Evolutionary conservation across 2,329 filamentous ascomycete species (phyloP).

Genomic region (Arthrobotrys pseudoclavata): DNA sequence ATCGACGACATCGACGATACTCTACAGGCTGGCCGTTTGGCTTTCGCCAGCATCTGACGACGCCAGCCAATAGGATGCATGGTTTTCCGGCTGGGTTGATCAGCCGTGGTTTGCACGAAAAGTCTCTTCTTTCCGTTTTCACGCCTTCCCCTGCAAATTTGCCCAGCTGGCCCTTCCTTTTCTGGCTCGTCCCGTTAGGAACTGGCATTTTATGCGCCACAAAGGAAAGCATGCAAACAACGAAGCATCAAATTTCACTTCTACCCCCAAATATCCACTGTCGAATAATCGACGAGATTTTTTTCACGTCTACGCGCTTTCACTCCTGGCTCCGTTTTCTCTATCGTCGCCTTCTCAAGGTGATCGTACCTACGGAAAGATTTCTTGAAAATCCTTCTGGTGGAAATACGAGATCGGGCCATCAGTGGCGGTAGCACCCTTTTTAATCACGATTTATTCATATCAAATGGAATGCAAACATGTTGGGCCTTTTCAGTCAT

Average conservation of each 20-base stretch:
- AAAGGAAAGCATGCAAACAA: constrained; percentile 59
- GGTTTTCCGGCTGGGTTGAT: constrained; percentile 53
- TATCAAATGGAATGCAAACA: constrained; percentile 58
- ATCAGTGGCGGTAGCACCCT: constrained; percentile 2
- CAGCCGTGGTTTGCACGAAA: constrained; percentile 60
- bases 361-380: constrained; percentile 10
- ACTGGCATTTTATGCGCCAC: constrained; percentile 61
- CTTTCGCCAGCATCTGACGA: constrained; percentile 20
- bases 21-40: constrained; percentile 57
- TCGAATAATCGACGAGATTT: constrained; percentile 40
- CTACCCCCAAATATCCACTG: constrained; percentile 56
- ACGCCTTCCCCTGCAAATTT: constrained; percentile 58
- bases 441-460: constrained; percentile 21
- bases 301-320: constrained; percentile 48
- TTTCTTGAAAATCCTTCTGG: constrained; percentile 25
- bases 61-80: constrained; percentile 56
- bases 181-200: constrained; percentile 59
- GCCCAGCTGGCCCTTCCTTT: constrained; percentile 60
- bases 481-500: constrained; percentile 54
- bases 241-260: constrained; percentile 60
- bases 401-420: constrained; percentile 16
- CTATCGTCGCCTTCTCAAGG: constrained; percentile 16
- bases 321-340: constrained; percentile 6
- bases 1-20: constrained; percentile 11
- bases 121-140: constrained; percentile 60